A percentile compares a stretch with the other conserved stretches of the same genome.
Conservation (phyloP, 1,139 yeast genomes). For the Blastobotrys capitulatus region DNA sequence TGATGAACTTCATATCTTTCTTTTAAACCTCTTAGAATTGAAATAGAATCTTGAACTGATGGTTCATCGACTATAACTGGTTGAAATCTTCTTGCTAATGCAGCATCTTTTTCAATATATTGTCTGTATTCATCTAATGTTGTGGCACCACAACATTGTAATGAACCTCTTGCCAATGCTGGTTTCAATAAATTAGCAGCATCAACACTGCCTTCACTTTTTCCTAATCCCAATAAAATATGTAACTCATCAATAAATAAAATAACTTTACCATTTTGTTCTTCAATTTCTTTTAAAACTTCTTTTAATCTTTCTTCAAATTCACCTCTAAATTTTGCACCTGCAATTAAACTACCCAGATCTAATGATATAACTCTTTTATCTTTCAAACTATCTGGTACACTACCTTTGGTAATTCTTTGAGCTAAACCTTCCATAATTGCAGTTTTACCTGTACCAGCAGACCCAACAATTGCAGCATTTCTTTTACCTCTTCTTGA, state of each 20-base stretch:
- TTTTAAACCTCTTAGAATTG: slow-evolving; percentile 86
- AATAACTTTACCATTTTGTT: slow-evolving; percentile 70
- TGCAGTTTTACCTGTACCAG: slow-evolving; percentile 98
- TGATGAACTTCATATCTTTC: slow-evolving; percentile 96
- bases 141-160: slow-evolving; percentile 96
- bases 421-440: slow-evolving; percentile 96
- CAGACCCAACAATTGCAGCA: slow-evolving; percentile 89
- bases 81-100: slow-evolving; percentile 86
- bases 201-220: slow-evolving; percentile 93
- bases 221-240: slow-evolving; percentile 85
- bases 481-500: slow-evolving; percentile 92
- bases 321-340: slow-evolving; percentile 94
- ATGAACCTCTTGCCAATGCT: slow-evolving; percentile 85
- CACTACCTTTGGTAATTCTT: slow-evolving; percentile 83
- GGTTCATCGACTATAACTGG: slow-evolving; percentile 87
- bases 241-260: slow-evolving; percentile 92
- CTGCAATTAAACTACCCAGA: slow-evolving; percentile 83
- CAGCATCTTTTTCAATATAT: slow-evolving; percentile 89
- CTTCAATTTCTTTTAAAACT: slow-evolving; percentile 83
- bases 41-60: slow-evolving; percentile 84
- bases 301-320: slow-evolving; percentile 85
- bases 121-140: slow-evolving; percentile 82
- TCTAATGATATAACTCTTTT: slow-evolving; percentile 81
- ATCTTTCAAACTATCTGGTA: slow-evolving; percentile 87
- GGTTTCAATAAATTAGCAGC: slow-evolving; percentile 93